Base-by-base conservation (phyloP, 2,329 filamentous ascomycete species). In the Colletotrichum sp. region DNA sequence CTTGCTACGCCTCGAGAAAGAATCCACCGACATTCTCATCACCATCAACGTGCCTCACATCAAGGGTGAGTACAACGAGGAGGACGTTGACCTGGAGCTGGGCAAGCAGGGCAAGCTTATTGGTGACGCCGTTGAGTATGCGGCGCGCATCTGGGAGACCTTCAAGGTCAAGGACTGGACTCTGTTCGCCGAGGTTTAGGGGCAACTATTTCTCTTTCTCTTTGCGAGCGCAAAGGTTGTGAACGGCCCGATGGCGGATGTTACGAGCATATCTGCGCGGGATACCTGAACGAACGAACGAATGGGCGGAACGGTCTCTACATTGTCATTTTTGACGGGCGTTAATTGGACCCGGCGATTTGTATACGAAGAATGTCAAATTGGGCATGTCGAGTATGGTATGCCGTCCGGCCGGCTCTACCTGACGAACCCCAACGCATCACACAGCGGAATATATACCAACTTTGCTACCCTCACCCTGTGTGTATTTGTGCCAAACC, bases 1-100 rank as follows among this genome's bases (percentile, higher is more conserved):
- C 18, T 88, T 98, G 55, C 86, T 98, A 72, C 90, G 96, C 18
- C 88, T 99, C 63, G 93, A 93, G 84, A 90, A 91, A 80, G 90
- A 96, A 82, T 89, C 88, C 73, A 96, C 96, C 2, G 96, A 99
- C 84, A 87, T 99, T 52, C 87, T 98, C 63, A 92, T 98, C 77
- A 95, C 95, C 55, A 92, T 98, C 82, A 98, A 98, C 85, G 94
- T 98, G 64, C 96, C 96, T 32, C 94, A 97, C 82, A 93, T 95
- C 79, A 89, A 91, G 79, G 93, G 93, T 77, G 92, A 94, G 83
- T 95, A 95, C 82, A 89, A 93, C 80, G 91, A 93, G 83, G 93
- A 94, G 10, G 93, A 95, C 36, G 91, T 96, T 18, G 92, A 95
- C 81, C 85, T 93, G 72, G 89, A 92, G 81, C 85, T 92, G 72